Evolutionary conservation across 257 asterid species (phyloP), one percentile per base, ranked within the genome.

Genomic region (Nemophila menziesii): DNA sequence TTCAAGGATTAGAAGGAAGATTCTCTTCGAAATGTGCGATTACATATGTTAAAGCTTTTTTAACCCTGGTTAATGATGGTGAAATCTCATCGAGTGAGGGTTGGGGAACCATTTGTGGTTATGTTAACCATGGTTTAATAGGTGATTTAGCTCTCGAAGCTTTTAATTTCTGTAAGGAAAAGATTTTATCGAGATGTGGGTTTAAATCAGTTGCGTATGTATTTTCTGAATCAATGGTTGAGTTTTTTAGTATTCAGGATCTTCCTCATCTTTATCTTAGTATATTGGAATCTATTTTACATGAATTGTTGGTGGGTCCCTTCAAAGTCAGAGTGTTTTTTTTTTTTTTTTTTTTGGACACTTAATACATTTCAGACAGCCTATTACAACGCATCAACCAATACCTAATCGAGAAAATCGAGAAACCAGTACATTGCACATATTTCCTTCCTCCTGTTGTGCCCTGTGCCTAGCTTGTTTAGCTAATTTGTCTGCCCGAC

Each of bases 181-280:
- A 83, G 97, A 58, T 83, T 43, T 69, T 64, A 52, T 55, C 73
- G 29, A 80, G 84, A 37, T 80, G 93, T 64, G 75, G 66, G 39
- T 87, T 83, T 60, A 64, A 57, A 62, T 75, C 86, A 48, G 33
- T 83, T 49, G 48, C 69, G 24, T 54, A 45, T 38, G 71, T 71
- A 21, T 80, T 83, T 40, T 41, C 68, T 6, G 58, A 63, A 59
- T 62, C 73, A 36, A 15, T 6, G 22, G 40, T 61, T 37, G 66
- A 62, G 54, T 56, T 65, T 69, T 69, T 64, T 16, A 52, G 54
- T 57, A 61, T 68, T 60, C 77, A 65, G 51, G 90, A 83, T 68
- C 83, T 87, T 69, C 72, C 72, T 2, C 57, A 61, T 44, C 79
- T 78, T 21, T 83, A 80, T 70, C 60, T 78, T 57, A 57, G 68